phyloP scores from a whole-genome alignment of 768 basidiomycete genomes.

The Phaeolepiota aurea region DNA sequence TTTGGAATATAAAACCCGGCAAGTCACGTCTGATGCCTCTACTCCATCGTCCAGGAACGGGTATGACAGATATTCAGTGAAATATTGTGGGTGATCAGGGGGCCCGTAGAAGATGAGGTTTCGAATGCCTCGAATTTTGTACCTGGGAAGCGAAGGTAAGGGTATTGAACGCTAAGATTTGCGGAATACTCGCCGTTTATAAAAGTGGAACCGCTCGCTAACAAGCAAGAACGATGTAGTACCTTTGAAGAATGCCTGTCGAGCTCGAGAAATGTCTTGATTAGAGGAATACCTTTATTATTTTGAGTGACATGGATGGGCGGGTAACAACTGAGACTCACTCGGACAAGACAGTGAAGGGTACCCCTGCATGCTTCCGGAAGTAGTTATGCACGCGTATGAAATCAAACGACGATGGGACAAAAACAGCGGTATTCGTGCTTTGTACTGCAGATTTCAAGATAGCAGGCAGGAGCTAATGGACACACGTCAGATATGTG shows the following conservation, averaged over 20 bases:
- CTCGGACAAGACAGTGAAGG: slow-evolving; percentile 88
- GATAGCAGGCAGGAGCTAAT: slow-evolving; percentile 69
- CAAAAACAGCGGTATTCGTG: slow-evolving; percentile 77
- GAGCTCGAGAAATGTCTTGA: slow-evolving; percentile 88
- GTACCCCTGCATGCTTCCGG: slow-evolving; percentile 59
- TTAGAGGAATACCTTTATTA: slow-evolving; percentile 85
- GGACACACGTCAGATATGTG: neutral
- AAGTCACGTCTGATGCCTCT: slow-evolving; percentile 80
- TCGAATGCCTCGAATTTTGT: slow-evolving; percentile 87
- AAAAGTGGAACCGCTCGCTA: slow-evolving; percentile 99
- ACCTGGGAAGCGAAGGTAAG: slow-evolving; percentile 35
- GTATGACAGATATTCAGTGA: slow-evolving; percentile 81
- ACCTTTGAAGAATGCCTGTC: slow-evolving; percentile 87
- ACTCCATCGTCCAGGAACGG: slow-evolving; percentile 89
- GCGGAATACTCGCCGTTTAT: slow-evolving; percentile 53
- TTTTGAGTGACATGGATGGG: too few species aligned
- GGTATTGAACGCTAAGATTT: too few species aligned
- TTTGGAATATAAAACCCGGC: slow-evolving; percentile 74
- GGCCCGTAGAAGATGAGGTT: slow-evolving; percentile 92
- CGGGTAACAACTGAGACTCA: slow-evolving; percentile 30
- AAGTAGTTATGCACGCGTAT: slow-evolving; percentile 86
- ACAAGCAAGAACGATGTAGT: slow-evolving; percentile 82
- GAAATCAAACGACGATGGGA: slow-evolving; percentile 96
- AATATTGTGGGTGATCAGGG: slow-evolving; percentile 87
- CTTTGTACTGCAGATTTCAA: slow-evolving; percentile 93